phyloP scores from a whole-genome alignment of 2,329 filamentous ascomycete genomes.

The Sporothrix brunneoviolacea region DNA sequence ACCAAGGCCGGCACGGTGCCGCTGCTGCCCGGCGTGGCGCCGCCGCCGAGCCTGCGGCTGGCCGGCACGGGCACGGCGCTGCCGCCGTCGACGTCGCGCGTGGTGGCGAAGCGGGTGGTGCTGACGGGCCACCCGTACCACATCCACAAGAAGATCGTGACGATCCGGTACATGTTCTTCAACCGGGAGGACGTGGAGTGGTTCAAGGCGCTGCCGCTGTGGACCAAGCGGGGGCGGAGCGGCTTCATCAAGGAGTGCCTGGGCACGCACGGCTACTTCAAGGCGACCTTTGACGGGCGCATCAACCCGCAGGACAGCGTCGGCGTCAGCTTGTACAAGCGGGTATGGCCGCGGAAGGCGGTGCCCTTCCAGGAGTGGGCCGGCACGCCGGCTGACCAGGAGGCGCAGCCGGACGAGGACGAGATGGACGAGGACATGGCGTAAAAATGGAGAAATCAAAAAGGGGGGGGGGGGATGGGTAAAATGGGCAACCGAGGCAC shows the following conservation, averaged over 20 bases:
- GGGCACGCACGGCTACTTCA: slow-evolving; percentile 99
- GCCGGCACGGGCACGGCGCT: slow-evolving; percentile 84
- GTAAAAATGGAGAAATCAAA: slow-evolving; percentile 10
- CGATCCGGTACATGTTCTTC: slow-evolving; percentile 99
- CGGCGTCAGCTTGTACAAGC: slow-evolving; percentile 82
- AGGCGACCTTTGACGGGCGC: slow-evolving; percentile 92
- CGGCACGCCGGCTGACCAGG: slow-evolving; percentile 28
- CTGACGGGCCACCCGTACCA: slow-evolving; percentile 96
- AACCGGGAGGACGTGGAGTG: slow-evolving; percentile 89
- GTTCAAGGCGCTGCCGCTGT: slow-evolving; percentile 95
- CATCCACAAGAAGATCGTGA: slow-evolving; percentile 97
- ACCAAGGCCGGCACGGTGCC: slow-evolving; percentile 33
- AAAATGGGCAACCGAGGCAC: neutral
- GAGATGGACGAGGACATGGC: slow-evolving; percentile 35
- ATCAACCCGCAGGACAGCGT: slow-evolving; percentile 95
- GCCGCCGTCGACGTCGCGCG: slow-evolving; percentile 65
- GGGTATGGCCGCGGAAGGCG: slow-evolving; percentile 72
- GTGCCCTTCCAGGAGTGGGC: slow-evolving; percentile 35
- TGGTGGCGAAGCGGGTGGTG: slow-evolving; percentile 90
- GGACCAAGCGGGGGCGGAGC: slow-evolving; percentile 81
- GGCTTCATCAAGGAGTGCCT: slow-evolving; percentile 92
- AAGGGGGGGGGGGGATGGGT: slow-evolving; percentile 4
- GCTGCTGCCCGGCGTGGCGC: slow-evolving; percentile 31
- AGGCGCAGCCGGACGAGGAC: slow-evolving; percentile 31
- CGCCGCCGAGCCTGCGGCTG: slow-evolving; percentile 51